Conservation (phyloP, 352 stramenopile genomes). For the Phytophthora cactorum region DNA sequence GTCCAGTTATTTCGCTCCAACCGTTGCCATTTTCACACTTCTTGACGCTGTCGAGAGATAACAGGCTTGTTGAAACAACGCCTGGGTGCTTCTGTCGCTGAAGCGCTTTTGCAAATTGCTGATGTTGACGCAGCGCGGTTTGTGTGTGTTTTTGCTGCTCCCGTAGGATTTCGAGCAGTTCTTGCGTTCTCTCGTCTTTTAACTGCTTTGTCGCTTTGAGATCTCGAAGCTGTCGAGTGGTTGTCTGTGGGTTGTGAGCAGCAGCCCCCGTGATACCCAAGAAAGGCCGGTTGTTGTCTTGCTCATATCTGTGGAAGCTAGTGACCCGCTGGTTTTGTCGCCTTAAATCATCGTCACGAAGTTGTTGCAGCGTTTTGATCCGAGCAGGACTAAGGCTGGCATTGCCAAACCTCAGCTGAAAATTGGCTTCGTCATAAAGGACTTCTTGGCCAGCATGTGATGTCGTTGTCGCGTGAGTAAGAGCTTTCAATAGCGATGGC, state of each 20-base stretch:
- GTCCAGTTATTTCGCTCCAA: not conserved
- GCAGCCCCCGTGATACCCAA: conserved; percentile 36
- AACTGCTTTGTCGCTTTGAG: conserved; percentile 29
- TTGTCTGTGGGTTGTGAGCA: conserved; percentile 33
- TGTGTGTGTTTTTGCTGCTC: conserved; percentile 39
- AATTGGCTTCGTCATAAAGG: conserved; percentile 14
- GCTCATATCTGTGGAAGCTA: conserved; percentile 37
- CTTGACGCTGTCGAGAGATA: conserved; percentile 16
- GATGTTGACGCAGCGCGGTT: conserved; percentile 18
- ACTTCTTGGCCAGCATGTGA: conserved; percentile 11
- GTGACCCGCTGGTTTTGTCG: conserved; percentile 17
- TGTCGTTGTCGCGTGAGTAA: conserved; percentile 9
- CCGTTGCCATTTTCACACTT: not conserved
- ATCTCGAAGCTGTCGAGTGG: conserved; percentile 34
- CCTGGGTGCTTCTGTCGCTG: conserved; percentile 11
- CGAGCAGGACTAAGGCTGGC: conserved; percentile 4
- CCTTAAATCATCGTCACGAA: conserved; percentile 13
- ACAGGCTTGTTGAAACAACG: conserved; percentile 16
- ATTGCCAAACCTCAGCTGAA: conserved; percentile 24
- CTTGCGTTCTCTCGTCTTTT: conserved; percentile 30
- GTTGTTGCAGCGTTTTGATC: conserved; percentile 15
- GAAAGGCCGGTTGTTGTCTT: conserved; percentile 16
- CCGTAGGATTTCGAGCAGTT: conserved; percentile 34
- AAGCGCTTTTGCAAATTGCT: conserved; percentile 18
- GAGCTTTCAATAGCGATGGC: conserved; percentile 11